Percentiles rank a stretch among this genome's conserved stretches.
Evolutionary conservation across 179 eudicot species (phyloP).

Genomic region (Nepenthes alata): DNA sequence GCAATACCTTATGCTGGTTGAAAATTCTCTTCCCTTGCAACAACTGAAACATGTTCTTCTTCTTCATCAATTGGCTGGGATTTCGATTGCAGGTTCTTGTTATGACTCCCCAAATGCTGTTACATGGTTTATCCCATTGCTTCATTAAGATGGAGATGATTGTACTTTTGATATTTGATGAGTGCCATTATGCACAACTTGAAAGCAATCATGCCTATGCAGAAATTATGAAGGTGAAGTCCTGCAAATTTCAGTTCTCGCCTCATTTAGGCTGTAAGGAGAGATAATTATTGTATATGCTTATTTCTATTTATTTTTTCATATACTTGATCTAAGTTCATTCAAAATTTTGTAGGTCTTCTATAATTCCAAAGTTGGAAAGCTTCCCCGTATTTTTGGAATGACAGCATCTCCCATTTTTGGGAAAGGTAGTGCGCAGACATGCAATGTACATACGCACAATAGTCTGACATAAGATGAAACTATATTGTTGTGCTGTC

Average conservation of each 20-base stretch:
- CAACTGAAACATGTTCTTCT: neutral
- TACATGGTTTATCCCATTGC: slow-evolving; percentile 64
- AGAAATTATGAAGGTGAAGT: slow-evolving; percentile 83
- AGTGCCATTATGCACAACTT: slow-evolving; percentile 94
- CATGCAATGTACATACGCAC: neutral
- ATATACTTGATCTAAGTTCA: neutral
- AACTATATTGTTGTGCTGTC: too few species aligned
- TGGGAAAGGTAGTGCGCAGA: slow-evolving; percentile 64
- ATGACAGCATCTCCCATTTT: slow-evolving; percentile 94
- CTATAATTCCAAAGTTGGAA: slow-evolving; percentile 33
- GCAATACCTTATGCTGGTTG: neutral
- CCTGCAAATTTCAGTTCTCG: neutral
- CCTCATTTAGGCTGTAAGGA: neutral
- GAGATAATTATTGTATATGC: neutral
- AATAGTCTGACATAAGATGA: neutral
- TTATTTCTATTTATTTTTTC: neutral
- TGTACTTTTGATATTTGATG: slow-evolving; percentile 86
- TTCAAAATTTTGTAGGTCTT: slow-evolving; percentile 44
- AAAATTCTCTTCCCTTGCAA: neutral
- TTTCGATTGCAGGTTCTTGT: slow-evolving; percentile 62
- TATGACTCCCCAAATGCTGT: slow-evolving; percentile 78
- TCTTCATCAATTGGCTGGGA: neutral
- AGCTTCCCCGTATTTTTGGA: slow-evolving; percentile 89
- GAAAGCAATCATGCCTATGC: slow-evolving; percentile 95
- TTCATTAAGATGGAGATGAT: slow-evolving; percentile 72